A percentile compares a stretch with the other conserved stretches of the same genome.
These are phyloP conservation scores for Daedalea quercina DNA, from an alignment of 768 basidiomycete genomes.

Conservation along the genomic window DNA sequence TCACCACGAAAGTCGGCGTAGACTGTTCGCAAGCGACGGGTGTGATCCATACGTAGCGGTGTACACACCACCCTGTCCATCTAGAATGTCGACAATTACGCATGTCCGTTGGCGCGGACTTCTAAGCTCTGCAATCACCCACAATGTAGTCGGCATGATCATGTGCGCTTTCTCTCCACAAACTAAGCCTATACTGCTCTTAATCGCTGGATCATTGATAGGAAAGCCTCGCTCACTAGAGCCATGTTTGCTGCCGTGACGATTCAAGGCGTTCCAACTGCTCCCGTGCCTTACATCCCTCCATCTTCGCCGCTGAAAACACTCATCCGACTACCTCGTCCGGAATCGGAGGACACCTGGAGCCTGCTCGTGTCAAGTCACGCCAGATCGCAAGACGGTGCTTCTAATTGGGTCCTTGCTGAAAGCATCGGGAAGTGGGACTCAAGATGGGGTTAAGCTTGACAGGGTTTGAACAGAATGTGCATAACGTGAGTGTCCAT, in stretches of 20 bases:
- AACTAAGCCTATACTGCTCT: neutral
- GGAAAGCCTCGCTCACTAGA: neutral
- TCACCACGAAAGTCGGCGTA: constrained; percentile 22
- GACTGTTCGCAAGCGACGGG: constrained; percentile 54
- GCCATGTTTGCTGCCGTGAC: constrained; percentile 35
- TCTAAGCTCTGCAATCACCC: constrained; percentile 45
- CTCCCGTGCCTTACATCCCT: constrained; percentile 50
- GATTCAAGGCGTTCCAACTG: constrained; percentile 34
- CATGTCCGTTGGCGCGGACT: constrained; percentile 60
- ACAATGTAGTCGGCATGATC: constrained; percentile 39
- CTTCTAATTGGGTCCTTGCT: constrained; percentile 33
- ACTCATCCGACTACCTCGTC: constrained; percentile 36
- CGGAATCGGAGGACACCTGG: constrained; percentile 49
- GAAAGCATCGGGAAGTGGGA: constrained; percentile 40
- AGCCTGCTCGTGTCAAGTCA: constrained; percentile 25
- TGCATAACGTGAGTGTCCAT: neutral
- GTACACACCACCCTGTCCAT: constrained; percentile 48
- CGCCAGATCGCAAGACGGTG: constrained; percentile 2
- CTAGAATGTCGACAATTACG: constrained; percentile 37
- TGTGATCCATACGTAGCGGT: constrained; percentile 65
- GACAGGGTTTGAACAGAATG: neutral
- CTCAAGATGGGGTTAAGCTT: constrained; percentile 30
- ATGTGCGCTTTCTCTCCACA: constrained; percentile 26
- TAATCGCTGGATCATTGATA: neutral
- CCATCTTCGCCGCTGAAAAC: constrained; percentile 18